A percentile compares a stretch with the other conserved stretches of the same genome.
phyloP scores from a whole-genome alignment of 1,284 basidiomycete genomes.

The Meira miltonrushii region DNA sequence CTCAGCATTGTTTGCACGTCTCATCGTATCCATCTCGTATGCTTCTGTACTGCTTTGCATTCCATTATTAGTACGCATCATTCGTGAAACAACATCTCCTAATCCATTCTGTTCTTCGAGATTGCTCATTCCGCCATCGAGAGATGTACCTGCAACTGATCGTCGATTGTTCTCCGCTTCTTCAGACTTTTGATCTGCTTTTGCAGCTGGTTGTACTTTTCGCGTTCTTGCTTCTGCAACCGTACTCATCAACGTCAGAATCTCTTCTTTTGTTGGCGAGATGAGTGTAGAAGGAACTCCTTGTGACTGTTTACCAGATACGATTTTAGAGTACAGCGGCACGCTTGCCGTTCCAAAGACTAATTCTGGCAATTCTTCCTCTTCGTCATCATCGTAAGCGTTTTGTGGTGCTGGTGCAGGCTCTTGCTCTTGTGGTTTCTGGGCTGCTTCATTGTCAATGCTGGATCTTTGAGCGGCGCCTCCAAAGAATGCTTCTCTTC shows the following conservation, averaged over 20 bases:
- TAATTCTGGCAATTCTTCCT: constrained; percentile 45
- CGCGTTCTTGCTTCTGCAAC: neutral
- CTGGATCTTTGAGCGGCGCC: neutral
- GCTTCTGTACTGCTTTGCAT: neutral
- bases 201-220: neutral
- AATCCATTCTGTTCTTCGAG: neutral
- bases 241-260: neutral
- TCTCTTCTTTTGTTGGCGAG: neutral
- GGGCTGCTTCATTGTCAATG: neutral
- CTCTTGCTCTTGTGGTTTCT: constrained; percentile 14
- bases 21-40: too few relatives aligned
- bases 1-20: too few relatives aligned
- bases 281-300: neutral
- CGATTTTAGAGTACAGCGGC: constrained; percentile 23
- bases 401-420: constrained; percentile 12
- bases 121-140: constrained; percentile 2
- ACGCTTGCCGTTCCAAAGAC: constrained; percentile 46
- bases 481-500: constrained; percentile 36
- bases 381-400: constrained; percentile 34
- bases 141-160: constrained; percentile 1
- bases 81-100: constrained; percentile 5
- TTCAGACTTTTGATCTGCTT: neutral
- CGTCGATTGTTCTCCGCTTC: neutral
- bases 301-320: neutral
- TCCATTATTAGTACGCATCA: neutral